phyloP scores from a whole-genome alignment of 257 asterid species.

The Solanum clarkiae region DNA sequence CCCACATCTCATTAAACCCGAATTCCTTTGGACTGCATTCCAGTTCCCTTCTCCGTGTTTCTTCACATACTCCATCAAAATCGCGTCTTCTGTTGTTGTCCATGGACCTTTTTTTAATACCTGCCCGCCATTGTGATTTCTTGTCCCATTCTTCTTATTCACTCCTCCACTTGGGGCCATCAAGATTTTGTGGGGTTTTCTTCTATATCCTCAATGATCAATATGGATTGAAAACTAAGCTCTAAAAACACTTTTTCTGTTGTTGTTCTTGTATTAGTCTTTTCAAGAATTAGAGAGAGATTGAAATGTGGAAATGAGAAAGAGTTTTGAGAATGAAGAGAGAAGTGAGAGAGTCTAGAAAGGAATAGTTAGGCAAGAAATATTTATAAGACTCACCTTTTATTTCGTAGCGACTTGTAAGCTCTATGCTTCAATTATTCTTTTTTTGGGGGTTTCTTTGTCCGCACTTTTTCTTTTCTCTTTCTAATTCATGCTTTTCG shows the following conservation, averaged over 20 bases:
- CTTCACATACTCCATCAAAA: slow-evolving; percentile 46
- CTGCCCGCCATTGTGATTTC: neutral
- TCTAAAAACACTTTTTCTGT: neutral
- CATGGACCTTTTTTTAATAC: slow-evolving; percentile 61
- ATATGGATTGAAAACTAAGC: neutral
- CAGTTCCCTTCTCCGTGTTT: slow-evolving; percentile 65
- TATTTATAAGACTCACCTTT: slow-evolving; percentile 50
- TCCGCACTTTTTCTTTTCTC: neutral
- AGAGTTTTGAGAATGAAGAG: neutral
- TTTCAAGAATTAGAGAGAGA: neutral
- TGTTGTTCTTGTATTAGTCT: neutral
- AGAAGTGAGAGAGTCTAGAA: slow-evolving; percentile 5
- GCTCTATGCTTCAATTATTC: slow-evolving; percentile 25
- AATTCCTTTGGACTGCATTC: slow-evolving; percentile 61
- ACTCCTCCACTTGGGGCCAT: slow-evolving; percentile 46
- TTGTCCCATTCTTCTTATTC: slow-evolving; percentile 1
- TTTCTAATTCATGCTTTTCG: neutral
- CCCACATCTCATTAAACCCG: slow-evolving; percentile 59
- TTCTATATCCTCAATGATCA: neutral
- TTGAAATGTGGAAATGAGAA: neutral
- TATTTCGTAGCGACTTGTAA: slow-evolving; percentile 43
- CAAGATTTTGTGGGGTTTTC: neutral
- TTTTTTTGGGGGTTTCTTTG: neutral
- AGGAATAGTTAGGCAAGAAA: slow-evolving; percentile 6
- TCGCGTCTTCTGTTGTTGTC: slow-evolving; percentile 49